Evolutionary conservation across 2,329 filamentous ascomycete genomes (phyloP).

Genomic region (Nemania abortiva): DNA sequence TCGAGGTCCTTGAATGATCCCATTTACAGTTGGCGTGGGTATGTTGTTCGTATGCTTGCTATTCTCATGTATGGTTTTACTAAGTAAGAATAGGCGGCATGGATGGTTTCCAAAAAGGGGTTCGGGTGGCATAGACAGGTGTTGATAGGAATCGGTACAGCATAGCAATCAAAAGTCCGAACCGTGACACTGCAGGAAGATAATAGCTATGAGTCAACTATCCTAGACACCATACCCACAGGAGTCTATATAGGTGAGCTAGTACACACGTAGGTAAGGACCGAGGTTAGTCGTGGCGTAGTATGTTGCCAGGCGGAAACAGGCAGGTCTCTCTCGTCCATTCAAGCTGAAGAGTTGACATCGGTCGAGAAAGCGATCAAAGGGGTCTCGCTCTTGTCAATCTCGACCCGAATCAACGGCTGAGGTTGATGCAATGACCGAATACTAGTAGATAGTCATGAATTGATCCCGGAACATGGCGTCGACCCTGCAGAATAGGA

Average conservation of each 20-base stretch:
- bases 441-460: background rate
- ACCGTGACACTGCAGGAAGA: constrained; percentile 19
- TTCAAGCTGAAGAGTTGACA: background rate
- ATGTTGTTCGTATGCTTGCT: background rate
- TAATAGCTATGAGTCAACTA: constrained; percentile 33
- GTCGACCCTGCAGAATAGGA: constrained; percentile 1
- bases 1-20: background rate
- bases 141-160: constrained; percentile 20
- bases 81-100: constrained; percentile 6
- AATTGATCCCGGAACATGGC: constrained; percentile 4
- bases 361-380: background rate
- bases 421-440: background rate
- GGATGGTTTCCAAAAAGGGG: background rate
- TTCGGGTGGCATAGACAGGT: background rate
- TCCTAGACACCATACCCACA: constrained; percentile 24
- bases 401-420: background rate
- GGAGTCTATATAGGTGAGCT: background rate
- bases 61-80: background rate
- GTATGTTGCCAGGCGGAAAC: constrained; percentile 11
- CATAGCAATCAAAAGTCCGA: constrained; percentile 17
- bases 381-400: background rate
- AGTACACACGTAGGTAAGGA: background rate
- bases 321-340: constrained; percentile 6
- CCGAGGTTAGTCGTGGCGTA: background rate
- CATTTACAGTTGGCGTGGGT: background rate